Percentiles rank a stretch among this genome's conserved stretches.
Conservation (phyloP, 495 filamentous ascomycete genomes). For the Bacidia gigantensis region DNA sequence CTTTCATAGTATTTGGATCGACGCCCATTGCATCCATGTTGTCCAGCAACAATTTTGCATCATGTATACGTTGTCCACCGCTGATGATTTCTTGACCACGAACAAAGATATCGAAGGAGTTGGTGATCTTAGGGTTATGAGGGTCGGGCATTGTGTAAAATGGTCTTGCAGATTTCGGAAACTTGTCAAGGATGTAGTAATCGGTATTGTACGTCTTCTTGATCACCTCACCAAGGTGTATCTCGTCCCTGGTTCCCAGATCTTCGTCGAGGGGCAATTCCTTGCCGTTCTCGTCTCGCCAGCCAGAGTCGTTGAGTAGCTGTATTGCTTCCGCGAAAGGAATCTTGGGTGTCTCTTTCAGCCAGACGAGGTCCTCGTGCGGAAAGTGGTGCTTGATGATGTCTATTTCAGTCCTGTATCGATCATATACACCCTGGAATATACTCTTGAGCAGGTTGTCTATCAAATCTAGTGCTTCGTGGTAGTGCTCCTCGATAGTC, state of each 20-base stretch:
- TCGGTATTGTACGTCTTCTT: constrained; percentile 79
- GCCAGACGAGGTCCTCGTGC: constrained; percentile 59
- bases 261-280: constrained; percentile 57
- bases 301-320: constrained; percentile 70
- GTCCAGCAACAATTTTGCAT: constrained; percentile 55
- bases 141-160: constrained; percentile 94
- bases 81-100: constrained; percentile 88
- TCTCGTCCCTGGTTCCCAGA: constrained; percentile 71
- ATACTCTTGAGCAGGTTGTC: constrained; percentile 73
- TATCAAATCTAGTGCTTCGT: constrained; percentile 63
- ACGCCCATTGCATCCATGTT: constrained; percentile 66
- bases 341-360: constrained; percentile 69
- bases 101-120: constrained; percentile 92
- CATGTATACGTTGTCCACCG: constrained; percentile 85
- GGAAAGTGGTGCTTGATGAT: constrained; percentile 51
- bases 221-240: constrained; percentile 68
- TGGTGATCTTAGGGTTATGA: constrained; percentile 56
- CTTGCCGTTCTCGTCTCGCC: constrained; percentile 62
- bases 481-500: constrained; percentile 82
- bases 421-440: constrained; percentile 54
- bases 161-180: constrained; percentile 66
- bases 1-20: constrained; percentile 62
- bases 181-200: constrained; percentile 93
- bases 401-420: constrained; percentile 55
- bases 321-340: constrained; percentile 67